Evolutionary conservation across 148 eudicot genomes (phyloP).

Genomic region (Gaultheria prostrata): DNA sequence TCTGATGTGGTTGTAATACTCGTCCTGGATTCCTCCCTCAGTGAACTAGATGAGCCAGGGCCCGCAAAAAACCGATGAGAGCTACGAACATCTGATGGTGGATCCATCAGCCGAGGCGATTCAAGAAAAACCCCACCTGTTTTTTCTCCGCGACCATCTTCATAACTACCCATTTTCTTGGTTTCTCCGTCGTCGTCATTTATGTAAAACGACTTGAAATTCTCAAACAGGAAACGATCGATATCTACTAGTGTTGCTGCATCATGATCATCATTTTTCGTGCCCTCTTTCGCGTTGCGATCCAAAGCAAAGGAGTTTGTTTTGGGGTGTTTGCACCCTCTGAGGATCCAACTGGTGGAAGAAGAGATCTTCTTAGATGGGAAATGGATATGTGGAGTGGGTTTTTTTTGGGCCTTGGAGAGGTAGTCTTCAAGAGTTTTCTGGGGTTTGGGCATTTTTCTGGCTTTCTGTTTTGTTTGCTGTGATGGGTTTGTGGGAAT

Average conservation of each 20-base stretch:
- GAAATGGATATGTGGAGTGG: conserved; percentile 28
- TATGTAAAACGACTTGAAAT: conserved; percentile 54
- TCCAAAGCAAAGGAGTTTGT: conserved; percentile 39
- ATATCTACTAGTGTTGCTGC: conserved; percentile 63
- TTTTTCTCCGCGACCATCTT: not conserved
- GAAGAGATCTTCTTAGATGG: conserved; percentile 40
- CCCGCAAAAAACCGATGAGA: conserved; percentile 44
- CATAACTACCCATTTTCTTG: not conserved
- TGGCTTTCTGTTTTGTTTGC: not conserved
- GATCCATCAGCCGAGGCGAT: conserved; percentile 15
- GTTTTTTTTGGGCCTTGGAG: conserved; percentile 44
- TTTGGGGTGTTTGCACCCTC: conserved; percentile 53
- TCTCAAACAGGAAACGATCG: conserved; percentile 63
- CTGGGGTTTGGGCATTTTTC: conserved; percentile 48
- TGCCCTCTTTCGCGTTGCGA: not conserved
- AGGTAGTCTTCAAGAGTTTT: conserved; percentile 51
- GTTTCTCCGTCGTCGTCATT: conserved; percentile 6
- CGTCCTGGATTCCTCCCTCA: conserved; percentile 29
- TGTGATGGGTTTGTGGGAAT: not conserved
- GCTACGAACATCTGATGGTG: conserved; percentile 42
- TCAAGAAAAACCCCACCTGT: conserved; percentile 16
- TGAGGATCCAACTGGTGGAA: conserved; percentile 41
- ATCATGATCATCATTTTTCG: not conserved
- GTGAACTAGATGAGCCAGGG: conserved; percentile 45
- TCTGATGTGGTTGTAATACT: conserved; percentile 20